Conservation (phyloP, 306 rosid species). For the Chamaecrista fasciculata region DNA sequence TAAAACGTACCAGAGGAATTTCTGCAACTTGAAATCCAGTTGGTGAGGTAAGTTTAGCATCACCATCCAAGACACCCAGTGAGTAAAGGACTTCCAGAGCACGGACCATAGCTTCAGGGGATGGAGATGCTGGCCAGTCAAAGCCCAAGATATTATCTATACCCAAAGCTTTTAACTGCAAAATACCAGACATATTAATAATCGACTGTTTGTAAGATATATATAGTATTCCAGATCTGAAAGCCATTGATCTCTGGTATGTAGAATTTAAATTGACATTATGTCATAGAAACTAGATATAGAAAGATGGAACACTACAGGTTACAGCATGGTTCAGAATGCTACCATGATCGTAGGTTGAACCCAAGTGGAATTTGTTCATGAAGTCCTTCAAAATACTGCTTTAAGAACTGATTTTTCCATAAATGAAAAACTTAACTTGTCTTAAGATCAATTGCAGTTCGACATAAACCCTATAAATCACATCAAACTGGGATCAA, state of each 20-base stretch:
- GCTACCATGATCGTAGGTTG: background rate
- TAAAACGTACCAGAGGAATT: slow-evolving; percentile 78
- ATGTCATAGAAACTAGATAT: background rate
- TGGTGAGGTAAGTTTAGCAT: slow-evolving; percentile 94
- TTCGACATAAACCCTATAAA: background rate
- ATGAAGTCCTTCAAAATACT: background rate
- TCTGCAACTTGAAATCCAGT: slow-evolving; percentile 96
- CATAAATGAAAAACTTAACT: background rate
- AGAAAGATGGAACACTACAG: background rate
- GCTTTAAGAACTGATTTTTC: background rate
- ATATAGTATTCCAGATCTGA: background rate
- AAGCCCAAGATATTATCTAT: slow-evolving; percentile 93
- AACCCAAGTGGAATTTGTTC: slow-evolving; percentile 4
- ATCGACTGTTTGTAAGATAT: slow-evolving; percentile 1
- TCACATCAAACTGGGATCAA: background rate
- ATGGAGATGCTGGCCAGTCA: slow-evolving; percentile 98
- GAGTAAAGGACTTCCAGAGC: slow-evolving; percentile 92
- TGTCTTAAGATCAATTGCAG: background rate
- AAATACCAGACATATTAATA: slow-evolving; percentile 26
- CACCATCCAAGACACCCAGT: slow-evolving; percentile 81
- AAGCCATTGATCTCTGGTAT: background rate
- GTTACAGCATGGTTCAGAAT: background rate
- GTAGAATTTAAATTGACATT: background rate
- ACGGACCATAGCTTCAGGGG: slow-evolving; percentile 93
- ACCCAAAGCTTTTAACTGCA: slow-evolving; percentile 88